These are phyloP conservation scores for Alternaria longipes DNA, from an alignment of 2,329 filamentous ascomycete genomes.

Conservation along the genomic window DNA sequence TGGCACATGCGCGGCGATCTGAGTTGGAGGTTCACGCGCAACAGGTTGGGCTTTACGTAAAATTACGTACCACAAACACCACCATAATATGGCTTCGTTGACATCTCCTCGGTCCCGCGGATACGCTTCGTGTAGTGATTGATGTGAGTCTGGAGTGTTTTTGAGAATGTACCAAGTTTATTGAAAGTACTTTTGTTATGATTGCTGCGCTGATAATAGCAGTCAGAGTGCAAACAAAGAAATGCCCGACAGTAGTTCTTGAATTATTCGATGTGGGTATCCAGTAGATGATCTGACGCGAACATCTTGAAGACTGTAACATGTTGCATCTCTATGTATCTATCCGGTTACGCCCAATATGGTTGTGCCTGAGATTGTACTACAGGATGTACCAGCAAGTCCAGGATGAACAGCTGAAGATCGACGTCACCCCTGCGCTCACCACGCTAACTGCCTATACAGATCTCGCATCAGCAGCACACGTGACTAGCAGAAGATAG, in stretches of 20 bases:
- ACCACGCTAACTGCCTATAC: neutral
- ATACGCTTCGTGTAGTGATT: neutral
- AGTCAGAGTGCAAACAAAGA: neutral
- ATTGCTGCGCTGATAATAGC: neutral
- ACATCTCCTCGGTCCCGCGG: conserved; percentile 21
- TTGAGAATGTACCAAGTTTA: neutral
- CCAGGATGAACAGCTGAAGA: neutral
- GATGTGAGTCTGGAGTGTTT: neutral
- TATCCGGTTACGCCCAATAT: neutral
- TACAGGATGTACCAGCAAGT: neutral
- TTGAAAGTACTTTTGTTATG: neutral
- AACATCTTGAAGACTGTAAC: neutral
- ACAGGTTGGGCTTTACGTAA: conserved; percentile 15
- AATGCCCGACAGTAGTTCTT: neutral
- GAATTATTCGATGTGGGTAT: neutral
- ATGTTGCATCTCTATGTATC: neutral
- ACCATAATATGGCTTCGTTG: conserved; percentile 2
- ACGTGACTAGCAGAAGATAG: neutral
- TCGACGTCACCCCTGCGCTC: neutral
- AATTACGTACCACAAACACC: conserved; percentile 18
- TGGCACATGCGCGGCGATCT: conserved; percentile 5
- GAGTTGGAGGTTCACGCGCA: conserved; percentile 3
- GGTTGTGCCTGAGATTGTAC: neutral
- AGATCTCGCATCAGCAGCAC: neutral
- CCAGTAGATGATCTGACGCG: neutral